phyloP scores from a whole-genome alignment of 2,329 filamentous ascomycete species.

The Diplodia sapinea region DNA sequence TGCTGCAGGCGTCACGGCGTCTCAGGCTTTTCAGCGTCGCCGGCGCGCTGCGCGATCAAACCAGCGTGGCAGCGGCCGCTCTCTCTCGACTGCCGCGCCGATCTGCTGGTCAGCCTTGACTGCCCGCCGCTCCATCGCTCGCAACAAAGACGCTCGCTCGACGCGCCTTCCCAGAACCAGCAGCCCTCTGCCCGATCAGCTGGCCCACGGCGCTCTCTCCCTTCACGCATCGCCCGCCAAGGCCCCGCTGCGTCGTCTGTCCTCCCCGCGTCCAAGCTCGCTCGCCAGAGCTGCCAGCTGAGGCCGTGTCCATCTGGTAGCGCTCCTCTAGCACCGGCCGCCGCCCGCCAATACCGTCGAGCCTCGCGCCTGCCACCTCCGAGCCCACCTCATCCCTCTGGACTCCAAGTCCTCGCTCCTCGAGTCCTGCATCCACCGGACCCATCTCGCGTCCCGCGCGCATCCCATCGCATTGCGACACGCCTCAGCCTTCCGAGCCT shows the following conservation, averaged over 20 bases:
- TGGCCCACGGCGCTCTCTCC: conserved; percentile 16
- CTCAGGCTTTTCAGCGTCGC: conserved; percentile 24
- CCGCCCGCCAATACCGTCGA: conserved; percentile 26
- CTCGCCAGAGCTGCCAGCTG: conserved; percentile 26
- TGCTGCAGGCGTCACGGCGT: conserved; percentile 3
- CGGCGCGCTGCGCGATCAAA: conserved; percentile 28
- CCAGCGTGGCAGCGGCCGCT: conserved; percentile 13
- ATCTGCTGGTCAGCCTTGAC: conserved; percentile 9
- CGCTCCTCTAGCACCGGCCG: conserved; percentile 21
- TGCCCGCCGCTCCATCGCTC: conserved; percentile 11
- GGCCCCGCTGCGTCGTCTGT: conserved; percentile 21
- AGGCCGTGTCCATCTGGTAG: conserved; percentile 24
- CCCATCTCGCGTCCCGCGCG: conserved; percentile 24
- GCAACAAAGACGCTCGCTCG: conserved; percentile 23
- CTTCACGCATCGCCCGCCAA: conserved; percentile 27
- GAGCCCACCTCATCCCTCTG: conserved; percentile 28
- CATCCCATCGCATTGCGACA: conserved; percentile 27
- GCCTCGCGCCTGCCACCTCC: conserved; percentile 25
- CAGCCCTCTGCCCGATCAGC: conserved; percentile 21
- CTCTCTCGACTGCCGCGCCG: conserved; percentile 22
- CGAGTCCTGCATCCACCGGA: conserved; percentile 22
- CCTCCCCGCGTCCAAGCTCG: conserved; percentile 28
- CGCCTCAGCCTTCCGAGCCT: conserved; percentile 13
- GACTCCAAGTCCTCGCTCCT: conserved; percentile 16
- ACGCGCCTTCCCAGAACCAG: conserved; percentile 26